phyloP scores from a whole-genome alignment of 371 early-diverging fungal genomes.

The Rhizoclosmatium hyalinum region DNA sequence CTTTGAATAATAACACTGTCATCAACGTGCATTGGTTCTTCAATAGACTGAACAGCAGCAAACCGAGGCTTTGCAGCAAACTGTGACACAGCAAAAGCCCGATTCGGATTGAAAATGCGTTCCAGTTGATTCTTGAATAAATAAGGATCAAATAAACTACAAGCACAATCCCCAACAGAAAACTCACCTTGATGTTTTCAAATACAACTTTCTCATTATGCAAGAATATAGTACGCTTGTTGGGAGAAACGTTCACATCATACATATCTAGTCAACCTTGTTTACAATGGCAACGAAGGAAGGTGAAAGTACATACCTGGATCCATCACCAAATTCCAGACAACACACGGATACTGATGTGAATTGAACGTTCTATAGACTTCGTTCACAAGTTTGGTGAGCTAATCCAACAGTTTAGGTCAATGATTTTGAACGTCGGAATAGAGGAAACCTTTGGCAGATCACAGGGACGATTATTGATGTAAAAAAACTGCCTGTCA shows the following conservation, averaged over 20 bases:
- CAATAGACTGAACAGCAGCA: too few relatives aligned
- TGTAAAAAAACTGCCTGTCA: constrained; percentile 87
- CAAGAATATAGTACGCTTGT: constrained; percentile 88
- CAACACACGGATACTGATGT: constrained; percentile 80
- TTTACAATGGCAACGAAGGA: constrained; percentile 5
- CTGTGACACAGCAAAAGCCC: constrained; percentile 12
- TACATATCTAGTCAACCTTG: constrained; percentile 33
- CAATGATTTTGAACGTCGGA: background rate
- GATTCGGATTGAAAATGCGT: constrained; percentile 50
- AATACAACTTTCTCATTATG: constrained; percentile 74
- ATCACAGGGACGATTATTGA: constrained; percentile 89
- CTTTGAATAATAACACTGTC: too few relatives aligned
- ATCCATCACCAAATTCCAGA: constrained; percentile 70
- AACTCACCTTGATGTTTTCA: constrained; percentile 55
- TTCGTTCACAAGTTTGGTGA: constrained; percentile 78
- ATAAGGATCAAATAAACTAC: constrained; percentile 5
- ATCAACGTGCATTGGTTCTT: too few relatives aligned
- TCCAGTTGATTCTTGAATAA: constrained; percentile 37
- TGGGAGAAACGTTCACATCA: constrained; percentile 95
- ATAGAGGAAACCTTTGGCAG: constrained; percentile 71
- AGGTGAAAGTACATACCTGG: constrained; percentile 43
- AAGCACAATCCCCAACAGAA: background rate
- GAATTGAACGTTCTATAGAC: constrained; percentile 72
- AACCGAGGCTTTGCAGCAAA: background rate
- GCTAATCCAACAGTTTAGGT: constrained; percentile 25